Evolutionary conservation across 306 rosid species (phyloP), one percentile per base, ranked within the genome.

Genomic region (Lathyrus sativus): DNA sequence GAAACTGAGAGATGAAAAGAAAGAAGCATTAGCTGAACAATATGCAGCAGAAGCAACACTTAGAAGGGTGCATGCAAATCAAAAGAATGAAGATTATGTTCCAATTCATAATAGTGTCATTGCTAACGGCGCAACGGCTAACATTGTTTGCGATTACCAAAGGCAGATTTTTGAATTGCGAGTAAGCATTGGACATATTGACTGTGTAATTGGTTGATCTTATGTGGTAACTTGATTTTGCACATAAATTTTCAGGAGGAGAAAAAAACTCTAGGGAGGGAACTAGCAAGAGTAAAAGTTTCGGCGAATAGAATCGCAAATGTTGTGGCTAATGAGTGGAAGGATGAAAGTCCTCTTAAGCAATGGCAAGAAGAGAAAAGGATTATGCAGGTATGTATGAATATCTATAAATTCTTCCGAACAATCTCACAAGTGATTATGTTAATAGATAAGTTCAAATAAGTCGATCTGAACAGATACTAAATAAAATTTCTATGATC

Each of bases 331-430:
- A 92, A 88, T 78, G 98, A 88, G 83, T 92, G 98, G 98, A 92
- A 90, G 76, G 98, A 88, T 62, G 98, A 88, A 78, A 90, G 68
- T 73, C 96, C 96, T 19, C 89, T 90, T 63, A 92, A 74, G 71
- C 96, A 92, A 78, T 92, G 98, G 96, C 75, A 90, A n/a, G 93
- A 90, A 74, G 96, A 92, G 71, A 88, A 96, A 81, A 88, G 89
- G 73, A 69, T 92, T 2, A 29, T 88, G 87, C 93, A 87, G 92
- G 98, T 91, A 75, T 55, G 29, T 24, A 22, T 56, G 15, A 53
- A 55, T 67, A 45, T 58, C 31, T 33, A 33, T 33, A 1, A 33
- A 33, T 33, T 6, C 53, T 46, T 17, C 7, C 0, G 3, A 46
- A 46, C 22, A 46, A 6, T 46, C 22, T 46, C 4, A 6, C 10